Evolutionary conservation across 805 yeast genomes (phyloP), one percentile per base, ranked within the genome.

Genomic region (Geotrichum ghanense): DNA sequence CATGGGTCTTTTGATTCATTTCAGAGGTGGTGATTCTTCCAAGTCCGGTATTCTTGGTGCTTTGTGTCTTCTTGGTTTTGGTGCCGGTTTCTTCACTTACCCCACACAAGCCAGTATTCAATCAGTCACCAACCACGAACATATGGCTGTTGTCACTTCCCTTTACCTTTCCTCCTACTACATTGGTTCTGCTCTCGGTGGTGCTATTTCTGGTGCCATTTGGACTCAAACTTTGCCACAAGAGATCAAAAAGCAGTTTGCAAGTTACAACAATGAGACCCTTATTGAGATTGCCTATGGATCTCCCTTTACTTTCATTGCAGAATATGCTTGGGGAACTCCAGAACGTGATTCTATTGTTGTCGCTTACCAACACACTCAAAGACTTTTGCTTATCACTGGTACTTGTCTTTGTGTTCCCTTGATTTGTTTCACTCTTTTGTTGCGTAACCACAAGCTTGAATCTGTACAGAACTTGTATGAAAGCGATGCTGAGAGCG

Each of bases 61-160:
- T 3, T 69, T 76, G 52, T 74, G 80, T 57, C 57, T 82, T 16
- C 61, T 79, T 52, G 89, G 89, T 53, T 72, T 83, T 48, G 88
- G 86, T 55, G 84, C 84, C 40, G 85, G 85, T 17, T 75, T 81
- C 61, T 79, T 81, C 67, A 77, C 83, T 14, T 79, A 78, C 55
- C 71, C 82, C 3, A 69, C 78, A 9, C 83, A 78, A 57, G 77
- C 76, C 3, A 72, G 83, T 40, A 72, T 78, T 51, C 78, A 76
- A 57, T 68, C 84, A 0, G 68, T 75, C 48, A 72, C 76, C 31
- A 72, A 67, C 52, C 88, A 80, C 62, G 80, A 76, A 56, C 71
- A 74, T 61, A 73, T 80, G 78, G 84, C 83, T 10, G 72, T 75
- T 42, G 71, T 75, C 25, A 72, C 79, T 41, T 71, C 85, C 1